Base-by-base conservation (phyloP, 495 filamentous ascomycete species). In the Hypoxylon lienhwacheense region DNA sequence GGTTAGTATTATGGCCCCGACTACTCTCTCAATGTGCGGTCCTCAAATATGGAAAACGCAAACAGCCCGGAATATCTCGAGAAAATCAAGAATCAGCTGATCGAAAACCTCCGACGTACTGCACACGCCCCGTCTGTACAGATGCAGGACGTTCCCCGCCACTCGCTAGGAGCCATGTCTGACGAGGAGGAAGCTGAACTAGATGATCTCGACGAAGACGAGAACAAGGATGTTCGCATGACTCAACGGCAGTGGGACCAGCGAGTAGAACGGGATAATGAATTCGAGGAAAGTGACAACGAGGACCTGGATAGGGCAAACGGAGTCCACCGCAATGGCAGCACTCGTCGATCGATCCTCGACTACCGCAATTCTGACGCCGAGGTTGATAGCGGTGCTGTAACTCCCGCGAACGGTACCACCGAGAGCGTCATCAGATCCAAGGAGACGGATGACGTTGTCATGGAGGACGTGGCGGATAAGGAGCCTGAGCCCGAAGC, bases 41-140 rank as follows among this genome's bases (percentile, higher is more conserved):
- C 93, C 7, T 96, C 90, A 2, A 99, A 99, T 59, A 99, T 97
- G 93, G 93, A 99, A 67, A 99, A 99, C 61, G 89, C 92, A 12
- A 99, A 99, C 66, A 91, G 88, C 22, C 79, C 76, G 52, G 93
- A 97, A 61, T 99, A 99, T 53, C 80, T 98, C 3, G 87, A 95
- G 58, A 97, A 96, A 75, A 99, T 99, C 70, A 92, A 90, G 66
- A 83, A 78, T 15, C 84, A 91, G 48, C 87, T 99, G 29, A 86
- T 96, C 37, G 91, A 96, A 48, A 99, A 99, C 63, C 81, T 99
- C 3, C 86, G 86, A 61, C 87, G 88, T 39, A 97, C 92, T 0
- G 83, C 86, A 1, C 87, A 90, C 61, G 90, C 87, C 0, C 93
- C 95, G 0, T 95, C 90, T 0, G 93, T 97, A 10, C 93, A 97